Evolutionary conservation across 2,329 filamentous ascomycete species (phyloP), one percentile per base, ranked within the genome.

Genomic region (Penicillium expansum): DNA sequence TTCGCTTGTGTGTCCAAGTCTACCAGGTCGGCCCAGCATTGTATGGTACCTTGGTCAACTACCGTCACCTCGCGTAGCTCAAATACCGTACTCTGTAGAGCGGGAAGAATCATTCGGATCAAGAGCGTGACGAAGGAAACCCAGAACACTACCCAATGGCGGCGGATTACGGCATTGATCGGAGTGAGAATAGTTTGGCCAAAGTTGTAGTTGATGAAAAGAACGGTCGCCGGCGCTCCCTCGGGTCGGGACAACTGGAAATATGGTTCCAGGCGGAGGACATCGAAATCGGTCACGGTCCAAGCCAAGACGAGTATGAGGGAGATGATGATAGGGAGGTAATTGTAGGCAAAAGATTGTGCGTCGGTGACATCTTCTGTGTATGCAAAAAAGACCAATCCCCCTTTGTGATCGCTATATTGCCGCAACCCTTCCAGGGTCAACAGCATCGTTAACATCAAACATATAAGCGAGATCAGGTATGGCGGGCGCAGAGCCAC

Each of bases 281-380:
- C 77, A 57, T 81, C 79, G 51, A 77, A 81, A 54, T 81, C 79
- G 13, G 77, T 72, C 55, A 80, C 76, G 45, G 79, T 76, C 79
- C 79, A 81, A 1, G 79, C 62, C 20, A 78, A 76, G 39, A 78
- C 74, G 30, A 80, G 78, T 7, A 75, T 68, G 18, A 81, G 72
- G 13, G 79, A 74, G 16, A 76, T 58, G 33, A 81, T 73, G 33
- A 79, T 76, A 67, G 56, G 77, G 60, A 69, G 71, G 74, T 74
- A 74, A 44, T 74, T 74, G 57, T 73, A 74, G 42, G 62, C 63
- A 51, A 74, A 73, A 1, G 70, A 72, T 47, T 69, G 62, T 10
- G 58, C 9, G 27, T 49, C 20, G 51, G 66, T 65, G 30, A 73
- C 61, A 42, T 69, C 62, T 41, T 68, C 62, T 35, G 71, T 72